Evolutionary conservation across 345 rosid genomes (phyloP).

Genomic region (Citrus hindsii): DNA sequence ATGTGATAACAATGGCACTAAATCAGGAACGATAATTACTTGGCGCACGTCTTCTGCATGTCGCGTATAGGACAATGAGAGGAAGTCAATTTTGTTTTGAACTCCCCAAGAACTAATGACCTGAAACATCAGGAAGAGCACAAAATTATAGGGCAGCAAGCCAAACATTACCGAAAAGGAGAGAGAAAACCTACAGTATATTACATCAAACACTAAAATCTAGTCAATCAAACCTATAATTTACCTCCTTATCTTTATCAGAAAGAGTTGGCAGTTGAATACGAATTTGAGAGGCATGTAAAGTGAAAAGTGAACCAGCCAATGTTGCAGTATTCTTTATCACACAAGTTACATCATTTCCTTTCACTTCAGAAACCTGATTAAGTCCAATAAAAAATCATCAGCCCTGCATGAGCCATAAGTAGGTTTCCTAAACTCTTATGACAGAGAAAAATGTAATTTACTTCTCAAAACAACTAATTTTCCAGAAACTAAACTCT

Average conservation of each 20-base stretch:
- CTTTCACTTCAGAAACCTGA: conserved; percentile 83
- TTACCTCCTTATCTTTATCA: conserved; percentile 86
- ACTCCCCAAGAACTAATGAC: conserved; percentile 94
- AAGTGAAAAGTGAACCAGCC: conserved; percentile 83
- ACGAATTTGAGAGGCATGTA: conserved; percentile 85
- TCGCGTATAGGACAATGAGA: conserved; percentile 86
- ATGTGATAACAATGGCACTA: background rate
- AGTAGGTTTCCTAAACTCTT: background rate
- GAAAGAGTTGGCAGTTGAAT: conserved; percentile 88
- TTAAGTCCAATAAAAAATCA: conserved; percentile 13
- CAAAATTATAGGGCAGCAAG: conserved; percentile 8
- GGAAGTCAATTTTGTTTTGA: conserved; percentile 89
- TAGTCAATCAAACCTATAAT: background rate
- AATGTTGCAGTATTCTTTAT: conserved; percentile 86
- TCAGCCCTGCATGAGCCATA: background rate
- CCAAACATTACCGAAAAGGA: background rate
- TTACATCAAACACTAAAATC: background rate
- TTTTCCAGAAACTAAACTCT: background rate
- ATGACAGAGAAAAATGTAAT: background rate
- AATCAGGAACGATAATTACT: conserved; percentile 27
- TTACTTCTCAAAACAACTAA: background rate
- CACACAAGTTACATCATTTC: conserved; percentile 76
- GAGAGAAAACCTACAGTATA: background rate
- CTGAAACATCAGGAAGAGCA: conserved; percentile 28
- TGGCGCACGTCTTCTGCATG: conserved; percentile 98